Base-by-base conservation (phyloP, 495 filamentous ascomycete genomes). In the Hypoxylon cercidicola region DNA sequence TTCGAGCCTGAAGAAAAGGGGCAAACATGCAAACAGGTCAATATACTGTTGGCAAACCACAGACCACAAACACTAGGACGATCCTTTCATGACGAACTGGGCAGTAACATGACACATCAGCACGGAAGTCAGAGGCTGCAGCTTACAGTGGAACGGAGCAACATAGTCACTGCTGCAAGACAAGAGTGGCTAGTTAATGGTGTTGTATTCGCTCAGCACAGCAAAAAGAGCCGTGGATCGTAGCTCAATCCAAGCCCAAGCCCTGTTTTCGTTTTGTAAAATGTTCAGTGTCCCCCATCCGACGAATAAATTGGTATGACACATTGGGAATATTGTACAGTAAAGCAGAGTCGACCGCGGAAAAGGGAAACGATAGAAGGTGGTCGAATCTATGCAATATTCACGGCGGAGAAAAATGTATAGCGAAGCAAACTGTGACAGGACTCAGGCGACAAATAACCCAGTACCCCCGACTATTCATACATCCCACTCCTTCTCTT, bases 401-500 rank as follows among this genome's bases (percentile, higher is more conserved):
- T 68, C 49, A 60, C 55, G 45, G 45, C 49, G 25, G 62, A 23
- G n/a, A 51, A 70, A 66, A 70, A 70, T 66, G 52, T 65, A 66
- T 66, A 62, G 46, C 30, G 67, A 69, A 62, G 54, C 34, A 58
- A 40, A 61, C 16, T 35, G 39, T 37, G 35, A 23, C 41, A 32
- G 5, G 30, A 18, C 45, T 11, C 19, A 58, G 47, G 40, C 41
- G 47, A 15, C 40, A 39, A 48, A 23, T 15, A 47, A 37, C 39
- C 21, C 32, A 15, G 44, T 39, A 21, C 40, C 39, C 39, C 18
- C 28, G 15, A 28, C 20, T 21, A 18, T 35, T 77, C 71, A 83
- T 66, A 83, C 78, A 46, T 82, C 81, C 81, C 81, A 83, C 62
- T 83, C 81, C 45, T 73, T 62, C 74, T 82, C 79, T 6, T 62